phyloP scores from a whole-genome alignment of 2,329 filamentous ascomycete genomes.

The Nothophoma quercina region DNA sequence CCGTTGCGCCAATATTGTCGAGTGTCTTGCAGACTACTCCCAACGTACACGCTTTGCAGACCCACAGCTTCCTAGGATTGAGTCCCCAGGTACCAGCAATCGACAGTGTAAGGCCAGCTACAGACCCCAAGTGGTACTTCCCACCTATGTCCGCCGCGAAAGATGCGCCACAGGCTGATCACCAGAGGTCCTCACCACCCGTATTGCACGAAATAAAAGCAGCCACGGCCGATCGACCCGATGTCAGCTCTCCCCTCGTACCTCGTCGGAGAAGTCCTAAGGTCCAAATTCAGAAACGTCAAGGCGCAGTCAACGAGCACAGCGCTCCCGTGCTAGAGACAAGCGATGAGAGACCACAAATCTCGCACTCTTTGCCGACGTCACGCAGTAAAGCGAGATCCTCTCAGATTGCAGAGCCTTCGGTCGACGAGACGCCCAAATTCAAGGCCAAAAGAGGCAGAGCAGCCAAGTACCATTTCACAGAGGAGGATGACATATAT shows the following conservation, averaged over 20 bases:
- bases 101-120: conserved; percentile 31
- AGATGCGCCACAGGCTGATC: not conserved
- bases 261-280: conserved; percentile 21
- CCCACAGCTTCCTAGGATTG: conserved; percentile 8
- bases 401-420: too few relatives aligned
- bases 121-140: conserved; percentile 40
- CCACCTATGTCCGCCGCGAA: conserved; percentile 20
- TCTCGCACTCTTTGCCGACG: not conserved
- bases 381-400: not conserved
- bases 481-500: conserved; percentile 44
- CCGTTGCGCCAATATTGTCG: conserved; percentile 32
- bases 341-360: not conserved
- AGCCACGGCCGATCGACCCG: not conserved
- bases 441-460: not conserved
- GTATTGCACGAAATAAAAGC: not conserved
- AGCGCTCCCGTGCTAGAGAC: not conserved
- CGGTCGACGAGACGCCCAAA: not conserved
- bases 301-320: not conserved
- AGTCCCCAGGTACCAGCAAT: conserved; percentile 10
- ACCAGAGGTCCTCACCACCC: conserved; percentile 2
- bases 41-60: conserved; percentile 5
- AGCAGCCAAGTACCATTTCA: conserved; percentile 33
- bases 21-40: conserved; percentile 22
- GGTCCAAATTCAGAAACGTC: conserved; percentile 20
- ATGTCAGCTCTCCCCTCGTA: conserved; percentile 2